phyloP scores from a whole-genome alignment of 805 yeast species.

The Saccharomycopsis amapae region DNA sequence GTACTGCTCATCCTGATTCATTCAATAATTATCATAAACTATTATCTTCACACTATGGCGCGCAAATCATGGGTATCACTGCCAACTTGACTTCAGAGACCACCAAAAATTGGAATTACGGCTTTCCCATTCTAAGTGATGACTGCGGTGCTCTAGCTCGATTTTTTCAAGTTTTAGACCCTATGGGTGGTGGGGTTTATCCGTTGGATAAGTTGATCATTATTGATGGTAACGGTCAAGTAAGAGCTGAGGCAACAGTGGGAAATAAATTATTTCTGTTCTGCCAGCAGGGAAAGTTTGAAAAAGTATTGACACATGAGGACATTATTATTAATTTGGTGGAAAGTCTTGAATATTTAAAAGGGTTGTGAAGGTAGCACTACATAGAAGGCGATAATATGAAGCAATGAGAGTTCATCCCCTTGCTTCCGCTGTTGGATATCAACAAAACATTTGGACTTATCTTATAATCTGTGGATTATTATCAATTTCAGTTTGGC shows the following conservation, averaged over 20 bases:
- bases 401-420: too few relatives aligned
- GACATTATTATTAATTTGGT: slow-evolving; percentile 9
- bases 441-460: too few relatives aligned
- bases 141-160: slow-evolving; percentile 26
- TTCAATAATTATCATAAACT: slow-evolving; percentile 3
- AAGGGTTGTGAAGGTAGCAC: neutral
- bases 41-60: neutral
- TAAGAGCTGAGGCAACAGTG: neutral
- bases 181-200: slow-evolving; percentile 32
- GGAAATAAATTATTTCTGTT: neutral
- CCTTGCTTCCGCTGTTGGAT: too few relatives aligned
- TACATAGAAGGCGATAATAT: too few relatives aligned
- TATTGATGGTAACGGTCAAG: slow-evolving; percentile 23
- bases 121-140: slow-evolving; percentile 28
- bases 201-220: slow-evolving; percentile 28
- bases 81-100: neutral
- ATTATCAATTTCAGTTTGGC: too few relatives aligned
- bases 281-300: too few relatives aligned
- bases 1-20: slow-evolving; percentile 3
- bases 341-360: slow-evolving; percentile 12
- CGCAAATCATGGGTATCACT: slow-evolving; percentile 11
- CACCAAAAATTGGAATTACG: neutral
- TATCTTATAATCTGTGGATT: too few relatives aligned
- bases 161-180: slow-evolving; percentile 26
- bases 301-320: slow-evolving; percentile 1